Percentiles rank a stretch among this genome's conserved stretches.
These are phyloP conservation scores for Cercospora sp. DNA, from an alignment of 2,329 filamentous ascomycete species.

Conservation along the genomic window DNA sequence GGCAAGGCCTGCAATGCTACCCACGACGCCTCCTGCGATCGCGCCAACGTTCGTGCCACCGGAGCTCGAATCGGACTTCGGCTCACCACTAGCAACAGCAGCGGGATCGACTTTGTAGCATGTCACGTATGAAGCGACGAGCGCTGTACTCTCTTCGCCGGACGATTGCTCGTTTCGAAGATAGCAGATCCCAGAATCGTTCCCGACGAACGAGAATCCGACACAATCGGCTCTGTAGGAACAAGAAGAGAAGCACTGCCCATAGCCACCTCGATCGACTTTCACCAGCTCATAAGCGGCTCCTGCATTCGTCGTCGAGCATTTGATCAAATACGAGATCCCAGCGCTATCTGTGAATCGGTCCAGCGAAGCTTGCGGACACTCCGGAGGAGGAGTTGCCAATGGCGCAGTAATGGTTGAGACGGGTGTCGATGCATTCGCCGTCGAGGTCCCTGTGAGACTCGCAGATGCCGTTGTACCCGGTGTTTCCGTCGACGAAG, in stretches of 20 bases:
- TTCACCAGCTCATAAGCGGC: slow-evolving; percentile 26
- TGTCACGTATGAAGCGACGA: slow-evolving; percentile 32
- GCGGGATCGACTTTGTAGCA: slow-evolving; percentile 26
- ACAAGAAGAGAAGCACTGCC: slow-evolving; percentile 36
- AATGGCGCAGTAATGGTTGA: slow-evolving; percentile 17
- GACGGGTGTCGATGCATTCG: slow-evolving; percentile 9
- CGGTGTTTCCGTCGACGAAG: slow-evolving; percentile 1
- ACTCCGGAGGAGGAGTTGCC: slow-evolving; percentile 25
- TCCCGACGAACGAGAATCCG: slow-evolving; percentile 35
- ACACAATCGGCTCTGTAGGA: slow-evolving; percentile 29
- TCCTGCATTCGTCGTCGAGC: slow-evolving; percentile 33
- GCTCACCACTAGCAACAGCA: slow-evolving; percentile 19
- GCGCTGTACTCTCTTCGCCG: slow-evolving; percentile 21
- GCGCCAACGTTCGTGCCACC: slow-evolving; percentile 18
- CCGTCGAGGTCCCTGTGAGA: slow-evolving; percentile 5
- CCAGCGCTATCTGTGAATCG: slow-evolving; percentile 30
- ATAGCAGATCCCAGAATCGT: slow-evolving; percentile 34
- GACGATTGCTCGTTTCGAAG: slow-evolving; percentile 31
- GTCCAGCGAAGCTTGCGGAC: slow-evolving; percentile 28
- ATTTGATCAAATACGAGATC: slow-evolving; percentile 34
- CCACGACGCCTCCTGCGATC: slow-evolving; percentile 23
- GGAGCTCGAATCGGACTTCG: background rate
- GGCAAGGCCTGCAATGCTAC: slow-evolving; percentile 17
- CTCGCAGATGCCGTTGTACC: slow-evolving; percentile 9
- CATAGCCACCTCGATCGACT: slow-evolving; percentile 33